Percentiles rank a stretch among this genome's conserved stretches.
Conservation (phyloP, 164 flowering plant species). For the Vitis labrusca region DNA sequence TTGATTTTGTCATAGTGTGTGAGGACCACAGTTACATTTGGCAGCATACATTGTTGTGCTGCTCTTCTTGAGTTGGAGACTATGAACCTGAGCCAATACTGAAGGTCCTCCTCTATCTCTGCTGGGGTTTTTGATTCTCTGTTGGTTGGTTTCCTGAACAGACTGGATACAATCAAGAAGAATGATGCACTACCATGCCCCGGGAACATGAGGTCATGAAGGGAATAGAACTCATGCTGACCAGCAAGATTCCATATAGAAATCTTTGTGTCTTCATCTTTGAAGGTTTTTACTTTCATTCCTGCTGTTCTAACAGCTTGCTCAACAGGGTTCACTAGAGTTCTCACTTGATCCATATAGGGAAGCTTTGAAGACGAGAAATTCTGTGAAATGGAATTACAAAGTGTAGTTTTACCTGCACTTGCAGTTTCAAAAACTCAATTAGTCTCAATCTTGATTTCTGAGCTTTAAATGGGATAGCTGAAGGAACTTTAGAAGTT, state of each 20-base stretch:
- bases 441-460: not conserved
- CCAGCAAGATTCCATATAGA: slow-evolving; percentile 94
- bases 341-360: slow-evolving; percentile 74
- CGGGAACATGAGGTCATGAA: slow-evolving; percentile 96
- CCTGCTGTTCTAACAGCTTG: slow-evolving; percentile 76
- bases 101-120: slow-evolving; percentile 80
- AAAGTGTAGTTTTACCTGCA: slow-evolving; percentile 79
- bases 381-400: slow-evolving; percentile 66
- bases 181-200: slow-evolving; percentile 85
- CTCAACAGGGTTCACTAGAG: slow-evolving; percentile 81
- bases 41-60: slow-evolving; percentile 70
- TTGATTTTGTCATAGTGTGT: slow-evolving; percentile 78
- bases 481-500: not conserved
- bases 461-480: too few relatives aligned
- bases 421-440: not conserved
- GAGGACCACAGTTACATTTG: slow-evolving; percentile 79
- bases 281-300: slow-evolving; percentile 73
- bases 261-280: slow-evolving; percentile 75
- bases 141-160: slow-evolving; percentile 73
- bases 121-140: slow-evolving; percentile 58
- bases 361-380: slow-evolving; percentile 71
- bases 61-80: slow-evolving; percentile 84
- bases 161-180: slow-evolving; percentile 72
- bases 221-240: slow-evolving; percentile 74
- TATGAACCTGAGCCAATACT: slow-evolving; percentile 89